A percentile compares a stretch with the other conserved stretches of the same genome.
Conservation (phyloP, 208 protist genomes). For the Tritrichomonas foetus region DNA sequence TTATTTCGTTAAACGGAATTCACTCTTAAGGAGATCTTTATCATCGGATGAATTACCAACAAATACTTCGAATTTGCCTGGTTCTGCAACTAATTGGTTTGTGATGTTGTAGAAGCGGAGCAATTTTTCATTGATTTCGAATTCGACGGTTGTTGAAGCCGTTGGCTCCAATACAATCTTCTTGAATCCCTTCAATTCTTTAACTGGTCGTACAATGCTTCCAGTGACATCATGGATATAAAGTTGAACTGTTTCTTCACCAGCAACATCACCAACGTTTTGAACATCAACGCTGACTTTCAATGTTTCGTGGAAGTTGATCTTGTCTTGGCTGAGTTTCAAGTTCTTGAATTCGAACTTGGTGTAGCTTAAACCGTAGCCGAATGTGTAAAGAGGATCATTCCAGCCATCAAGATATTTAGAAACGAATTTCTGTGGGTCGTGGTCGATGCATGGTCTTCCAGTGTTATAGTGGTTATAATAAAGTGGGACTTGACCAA, state of each 20-base stretch:
- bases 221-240: not conserved
- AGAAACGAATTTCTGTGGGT: conserved; percentile 45
- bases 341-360: conserved; percentile 41
- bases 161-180: not conserved
- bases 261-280: conserved; percentile 12
- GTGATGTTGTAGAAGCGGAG: not conserved
- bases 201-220: not conserved
- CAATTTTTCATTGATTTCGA: not conserved
- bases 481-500: conserved; percentile 25
- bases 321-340: not conserved
- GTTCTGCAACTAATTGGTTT: not conserved
- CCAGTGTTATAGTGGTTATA: too few relatives aligned
- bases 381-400: conserved; percentile 46
- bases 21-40: too few relatives aligned
- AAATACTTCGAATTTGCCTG: conserved; percentile 31
- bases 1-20: too few relatives aligned
- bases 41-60: not conserved
- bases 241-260: conserved; percentile 39
- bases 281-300: not conserved
- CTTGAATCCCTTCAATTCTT: not conserved
- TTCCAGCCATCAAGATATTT: conserved; percentile 45
- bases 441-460: too few relatives aligned
- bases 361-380: conserved; percentile 51
- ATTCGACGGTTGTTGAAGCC: not conserved
- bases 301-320: not conserved